Conservation (phyloP, 2,329 filamentous ascomycete genomes). For the Didymella pomorum region DNA sequence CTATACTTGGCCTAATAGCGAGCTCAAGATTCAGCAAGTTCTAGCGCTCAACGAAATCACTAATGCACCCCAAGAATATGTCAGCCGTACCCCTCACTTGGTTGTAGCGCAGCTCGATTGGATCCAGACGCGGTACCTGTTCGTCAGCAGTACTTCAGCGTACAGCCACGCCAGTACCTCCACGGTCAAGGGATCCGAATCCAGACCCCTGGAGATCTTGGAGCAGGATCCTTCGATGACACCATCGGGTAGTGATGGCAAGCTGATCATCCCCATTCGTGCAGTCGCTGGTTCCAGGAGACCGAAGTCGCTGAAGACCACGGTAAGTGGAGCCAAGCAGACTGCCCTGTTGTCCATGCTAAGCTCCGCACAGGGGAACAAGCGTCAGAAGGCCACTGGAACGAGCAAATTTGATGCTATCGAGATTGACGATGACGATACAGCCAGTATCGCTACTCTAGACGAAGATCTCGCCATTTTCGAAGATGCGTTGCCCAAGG, state of each 20-base stretch:
- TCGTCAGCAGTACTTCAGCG: slow-evolving; percentile 58
- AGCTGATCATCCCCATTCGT: slow-evolving; percentile 62
- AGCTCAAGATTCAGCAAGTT: slow-evolving; percentile 65
- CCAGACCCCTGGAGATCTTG: slow-evolving; percentile 37
- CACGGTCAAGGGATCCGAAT: slow-evolving; percentile 20
- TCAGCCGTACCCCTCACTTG: slow-evolving; percentile 64
- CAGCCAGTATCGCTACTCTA: slow-evolving; percentile 58
- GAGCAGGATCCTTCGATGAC: slow-evolving; percentile 54
- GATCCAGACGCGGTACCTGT: slow-evolving; percentile 89
- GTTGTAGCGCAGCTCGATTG: slow-evolving; percentile 81
- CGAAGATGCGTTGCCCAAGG: slow-evolving; percentile 25
- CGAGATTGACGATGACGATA: slow-evolving; percentile 52
- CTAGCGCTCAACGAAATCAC: slow-evolving; percentile 86
- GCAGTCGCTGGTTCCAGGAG: slow-evolving; percentile 58
- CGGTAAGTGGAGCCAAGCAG: slow-evolving; percentile 14
- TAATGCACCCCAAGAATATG: slow-evolving; percentile 72
- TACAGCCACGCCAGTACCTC: background rate
- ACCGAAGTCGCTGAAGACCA: slow-evolving; percentile 31
- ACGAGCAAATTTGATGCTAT: slow-evolving; percentile 48
- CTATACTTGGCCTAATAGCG: slow-evolving; percentile 70
- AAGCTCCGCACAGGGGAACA: slow-evolving; percentile 27
- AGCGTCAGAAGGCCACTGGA: slow-evolving; percentile 42
- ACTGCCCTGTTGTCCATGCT: slow-evolving; percentile 7
- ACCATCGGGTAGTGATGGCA: slow-evolving; percentile 52
- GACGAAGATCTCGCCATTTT: slow-evolving; percentile 58